A percentile compares a stretch with the other conserved stretches of the same genome.
Evolutionary conservation across 768 basidiomycete genomes (phyloP).

Genomic region (Boletus edulis): DNA sequence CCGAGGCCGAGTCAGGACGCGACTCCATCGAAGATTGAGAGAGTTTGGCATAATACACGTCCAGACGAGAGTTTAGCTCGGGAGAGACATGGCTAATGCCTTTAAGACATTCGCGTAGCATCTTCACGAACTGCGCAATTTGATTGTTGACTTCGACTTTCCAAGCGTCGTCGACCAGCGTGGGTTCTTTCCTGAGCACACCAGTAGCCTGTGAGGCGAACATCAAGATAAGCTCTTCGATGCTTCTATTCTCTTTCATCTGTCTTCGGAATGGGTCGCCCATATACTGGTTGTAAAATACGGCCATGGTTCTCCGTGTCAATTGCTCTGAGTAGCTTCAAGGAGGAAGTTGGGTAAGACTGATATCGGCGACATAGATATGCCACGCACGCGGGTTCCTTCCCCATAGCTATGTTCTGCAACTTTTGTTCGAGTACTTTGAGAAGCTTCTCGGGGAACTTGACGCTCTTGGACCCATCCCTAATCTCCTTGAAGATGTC

Average conservation of each 20-base stretch:
- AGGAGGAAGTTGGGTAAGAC: slow-evolving; percentile 1
- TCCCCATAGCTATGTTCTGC: slow-evolving; percentile 92
- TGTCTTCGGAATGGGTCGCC: slow-evolving; percentile 82
- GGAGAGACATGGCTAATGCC: slow-evolving; percentile 75
- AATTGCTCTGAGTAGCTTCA: slow-evolving; percentile 85
- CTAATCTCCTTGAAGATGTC: slow-evolving; percentile 80
- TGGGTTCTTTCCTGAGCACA: slow-evolving; percentile 86
- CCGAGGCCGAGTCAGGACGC: slow-evolving; percentile 62
- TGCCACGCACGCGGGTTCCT: slow-evolving; percentile 75
- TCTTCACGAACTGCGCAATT: slow-evolving; percentile 82
- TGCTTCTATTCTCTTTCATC: slow-evolving; percentile 95
- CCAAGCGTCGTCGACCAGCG: slow-evolving; percentile 84
- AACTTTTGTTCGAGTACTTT: slow-evolving; percentile 89
- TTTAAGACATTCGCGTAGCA: slow-evolving; percentile 78
- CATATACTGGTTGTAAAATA: slow-evolving; percentile 89
- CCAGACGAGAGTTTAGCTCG: slow-evolving; percentile 78
- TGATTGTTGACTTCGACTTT: slow-evolving; percentile 92
- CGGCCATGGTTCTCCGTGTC: slow-evolving; percentile 85
- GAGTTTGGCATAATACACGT: slow-evolving; percentile 80
- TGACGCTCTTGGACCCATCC: slow-evolving; percentile 80
- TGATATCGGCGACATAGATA: not conserved
- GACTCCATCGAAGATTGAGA: slow-evolving; percentile 64
- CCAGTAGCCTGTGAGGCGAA: slow-evolving; percentile 91
- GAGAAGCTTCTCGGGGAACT: slow-evolving; percentile 91
- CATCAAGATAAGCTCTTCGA: slow-evolving; percentile 95